Evolutionary conservation across 305 asterid genomes (phyloP).

Genomic region (Fraxinus sp.): DNA sequence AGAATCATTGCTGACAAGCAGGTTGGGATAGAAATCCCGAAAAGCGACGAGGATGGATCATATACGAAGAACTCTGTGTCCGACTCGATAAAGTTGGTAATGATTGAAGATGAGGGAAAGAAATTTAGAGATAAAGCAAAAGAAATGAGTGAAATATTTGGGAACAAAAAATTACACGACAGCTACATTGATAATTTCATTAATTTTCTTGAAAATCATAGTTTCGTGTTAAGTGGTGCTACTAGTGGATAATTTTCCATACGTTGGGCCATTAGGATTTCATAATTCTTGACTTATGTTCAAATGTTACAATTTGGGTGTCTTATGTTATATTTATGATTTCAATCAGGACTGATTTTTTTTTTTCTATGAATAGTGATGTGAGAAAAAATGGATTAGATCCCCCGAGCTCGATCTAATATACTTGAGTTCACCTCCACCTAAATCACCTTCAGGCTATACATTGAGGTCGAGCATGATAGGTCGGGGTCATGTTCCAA

Average conservation of each 20-base stretch:
- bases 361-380: too few species aligned
- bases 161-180: not conserved
- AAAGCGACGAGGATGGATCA: not conserved
- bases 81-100: slow-evolving; percentile 1
- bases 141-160: not conserved
- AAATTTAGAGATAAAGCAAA: not conserved
- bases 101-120: not conserved
- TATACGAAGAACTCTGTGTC: not conserved
- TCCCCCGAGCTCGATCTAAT: too few species aligned
- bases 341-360: too few species aligned
- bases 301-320: not conserved
- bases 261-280: not conserved
- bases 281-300: not conserved
- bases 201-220: not conserved
- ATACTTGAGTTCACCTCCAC: too few species aligned
- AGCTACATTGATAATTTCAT: not conserved
- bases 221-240: not conserved
- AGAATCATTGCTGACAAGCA: not conserved
- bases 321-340: too few species aligned
- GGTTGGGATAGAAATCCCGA: not conserved
- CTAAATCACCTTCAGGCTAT: too few species aligned
- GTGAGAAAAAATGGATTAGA: too few species aligned
- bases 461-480: too few species aligned
- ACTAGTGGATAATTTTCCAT: not conserved
- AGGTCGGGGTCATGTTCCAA: too few species aligned